Evolutionary conservation across 2,329 filamentous ascomycete genomes (phyloP).

Genomic region (Aspergillus piperis): DNA sequence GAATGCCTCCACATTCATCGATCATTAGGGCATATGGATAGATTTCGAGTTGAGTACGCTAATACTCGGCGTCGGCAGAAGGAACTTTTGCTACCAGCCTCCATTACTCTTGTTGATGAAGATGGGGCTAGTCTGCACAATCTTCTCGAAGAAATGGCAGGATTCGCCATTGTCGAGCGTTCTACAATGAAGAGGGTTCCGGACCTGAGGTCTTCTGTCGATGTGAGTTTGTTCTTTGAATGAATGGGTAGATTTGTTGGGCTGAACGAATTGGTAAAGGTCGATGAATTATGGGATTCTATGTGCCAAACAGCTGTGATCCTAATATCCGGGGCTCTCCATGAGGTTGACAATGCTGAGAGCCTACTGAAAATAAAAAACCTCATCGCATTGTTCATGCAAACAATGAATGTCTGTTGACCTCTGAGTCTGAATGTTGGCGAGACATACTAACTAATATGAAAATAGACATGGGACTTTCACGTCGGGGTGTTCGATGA

Average conservation of each 20-base stretch:
- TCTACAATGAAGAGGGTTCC: conserved; percentile 86
- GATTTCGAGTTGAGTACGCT: conserved; percentile 88
- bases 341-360: conserved; percentile 82
- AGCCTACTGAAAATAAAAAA: conserved; percentile 92
- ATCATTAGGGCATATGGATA: conserved; percentile 87
- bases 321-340: conserved; percentile 76
- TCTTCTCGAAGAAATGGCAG: conserved; percentile 87
- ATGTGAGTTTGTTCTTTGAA: conserved; percentile 56
- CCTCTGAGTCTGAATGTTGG: neutral
- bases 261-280: conserved; percentile 49
- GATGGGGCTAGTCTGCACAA: conserved; percentile 86
- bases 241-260: neutral
- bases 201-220: conserved; percentile 76
- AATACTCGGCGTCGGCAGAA: conserved; percentile 88
- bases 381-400: conserved; percentile 88
- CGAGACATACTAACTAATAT: conserved; percentile 8
- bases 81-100: conserved; percentile 77
- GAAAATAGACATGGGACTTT: conserved; percentile 77
- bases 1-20: conserved; percentile 97
- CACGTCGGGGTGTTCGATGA: conserved; percentile 77
- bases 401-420: conserved; percentile 84
- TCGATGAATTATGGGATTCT: conserved; percentile 98
- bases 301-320: conserved; percentile 88
- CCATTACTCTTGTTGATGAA: conserved; percentile 75
- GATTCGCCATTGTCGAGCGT: conserved; percentile 94